A percentile compares a stretch with the other conserved stretches of the same genome.
These are phyloP conservation scores for Agrocybe pediades DNA, from an alignment of 768 basidiomycete genomes.

Conservation along the genomic window DNA sequence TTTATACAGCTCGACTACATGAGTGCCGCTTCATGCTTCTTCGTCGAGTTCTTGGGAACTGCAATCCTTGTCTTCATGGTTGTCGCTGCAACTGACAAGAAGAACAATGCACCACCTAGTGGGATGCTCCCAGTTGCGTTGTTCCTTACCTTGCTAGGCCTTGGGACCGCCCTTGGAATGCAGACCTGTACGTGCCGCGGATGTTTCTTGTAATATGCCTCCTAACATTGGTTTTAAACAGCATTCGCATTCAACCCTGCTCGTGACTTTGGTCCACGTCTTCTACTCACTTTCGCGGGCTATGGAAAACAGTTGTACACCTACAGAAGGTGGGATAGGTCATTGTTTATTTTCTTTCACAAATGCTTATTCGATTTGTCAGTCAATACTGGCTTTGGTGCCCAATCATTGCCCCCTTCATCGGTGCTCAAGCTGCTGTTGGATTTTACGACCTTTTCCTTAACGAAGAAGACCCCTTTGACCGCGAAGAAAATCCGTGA, in stretches of 20 bases:
- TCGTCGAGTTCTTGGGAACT: constrained; percentile 56
- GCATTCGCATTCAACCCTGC: constrained; percentile 70
- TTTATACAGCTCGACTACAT: constrained; percentile 15
- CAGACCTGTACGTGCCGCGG: constrained; percentile 43
- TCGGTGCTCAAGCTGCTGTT: constrained; percentile 58
- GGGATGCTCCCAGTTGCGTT: constrained; percentile 57
- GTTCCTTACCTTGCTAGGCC: constrained; percentile 59
- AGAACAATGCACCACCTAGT: constrained; percentile 38
- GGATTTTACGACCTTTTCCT: constrained; percentile 63
- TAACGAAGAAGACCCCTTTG: constrained; percentile 51
- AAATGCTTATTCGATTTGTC: constrained; percentile 14
- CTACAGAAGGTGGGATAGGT: constrained; percentile 40
- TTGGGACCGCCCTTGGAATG: constrained; percentile 60
- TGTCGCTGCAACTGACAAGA: constrained; percentile 57
- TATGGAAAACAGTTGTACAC: constrained; percentile 54
- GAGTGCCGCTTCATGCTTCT: constrained; percentile 38
- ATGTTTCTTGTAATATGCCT: not conserved
- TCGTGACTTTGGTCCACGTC: constrained; percentile 66
- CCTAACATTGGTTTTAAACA: constrained; percentile 17
- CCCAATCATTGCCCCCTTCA: constrained; percentile 58
- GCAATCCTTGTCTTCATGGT: constrained; percentile 56
- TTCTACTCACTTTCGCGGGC: constrained; percentile 72
- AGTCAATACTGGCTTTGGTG: constrained; percentile 80
- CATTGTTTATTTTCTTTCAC: not conserved
- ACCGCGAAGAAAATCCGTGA: constrained; percentile 6